Percentiles rank a stretch among this genome's conserved stretches.
Conservation (phyloP, 805 yeast species). For the Myxozyma nipponensis region DNA sequence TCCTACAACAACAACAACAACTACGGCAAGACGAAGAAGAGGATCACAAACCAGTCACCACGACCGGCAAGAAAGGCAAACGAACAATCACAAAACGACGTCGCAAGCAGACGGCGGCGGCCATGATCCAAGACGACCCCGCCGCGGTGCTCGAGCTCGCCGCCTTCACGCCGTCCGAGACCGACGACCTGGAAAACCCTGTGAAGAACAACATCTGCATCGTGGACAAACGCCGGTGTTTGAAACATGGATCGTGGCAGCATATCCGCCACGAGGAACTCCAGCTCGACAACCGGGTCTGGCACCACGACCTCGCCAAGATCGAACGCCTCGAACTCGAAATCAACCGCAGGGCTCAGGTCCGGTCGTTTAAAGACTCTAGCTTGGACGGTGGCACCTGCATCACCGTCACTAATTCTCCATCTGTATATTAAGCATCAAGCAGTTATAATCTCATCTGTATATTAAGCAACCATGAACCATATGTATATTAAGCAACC, state of each 20-base stretch:
- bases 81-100: not conserved
- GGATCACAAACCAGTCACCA: not conserved
- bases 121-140: not conserved
- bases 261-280: constrained; percentile 23
- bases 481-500: too few relatives aligned
- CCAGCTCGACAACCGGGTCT: constrained; percentile 21
- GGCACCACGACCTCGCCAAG: constrained; percentile 5
- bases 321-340: constrained; percentile 10
- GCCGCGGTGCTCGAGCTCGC: not conserved
- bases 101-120: constrained; percentile 5
- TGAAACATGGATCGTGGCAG: constrained; percentile 28
- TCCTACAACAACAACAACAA: too few relatives aligned
- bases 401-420: not conserved
- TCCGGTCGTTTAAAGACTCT: constrained; percentile 19
- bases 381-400: constrained; percentile 14
- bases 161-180: not conserved
- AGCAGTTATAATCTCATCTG: too few relatives aligned
- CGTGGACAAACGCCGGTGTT: constrained; percentile 28
- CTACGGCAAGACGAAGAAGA: not conserved
- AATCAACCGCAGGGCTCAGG: constrained; percentile 8
- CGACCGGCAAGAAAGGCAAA: not conserved
- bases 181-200: not conserved
- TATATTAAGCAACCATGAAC: too few relatives aligned
- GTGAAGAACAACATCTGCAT: constrained; percentile 16
- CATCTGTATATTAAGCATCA: too few relatives aligned